Evolutionary conservation across 768 basidiomycete genomes (phyloP), one percentile per base, ranked within the genome.

Genomic region (Tricholoma sp.): DNA sequence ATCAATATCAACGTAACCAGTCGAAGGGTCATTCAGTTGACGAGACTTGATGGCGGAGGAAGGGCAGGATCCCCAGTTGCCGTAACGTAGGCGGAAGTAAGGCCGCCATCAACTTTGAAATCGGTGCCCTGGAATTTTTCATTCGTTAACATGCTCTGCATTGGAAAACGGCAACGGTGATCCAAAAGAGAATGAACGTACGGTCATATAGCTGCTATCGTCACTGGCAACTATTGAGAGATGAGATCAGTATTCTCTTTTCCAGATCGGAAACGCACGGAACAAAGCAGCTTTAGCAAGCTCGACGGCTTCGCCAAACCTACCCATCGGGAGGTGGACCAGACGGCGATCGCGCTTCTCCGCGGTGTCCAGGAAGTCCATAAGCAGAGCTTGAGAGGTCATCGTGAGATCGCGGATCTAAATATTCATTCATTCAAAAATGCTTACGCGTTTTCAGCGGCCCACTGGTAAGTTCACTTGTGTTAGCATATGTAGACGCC

Each of bases 281-380:
- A 98, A 99, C 22, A 98, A 78, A 18, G 93, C 95, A 27, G 85
- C 94, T 67, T 88, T 89, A 6, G 97, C 97, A 58, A 95, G 81
- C 71, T 99, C 97, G 60, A 98, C 79, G 0, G 95, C 97, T 76
- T 98, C 94, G 35, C 96, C 96, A 69, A 99, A 99, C 59, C 96
- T 84, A 59, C 95, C 95, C 92, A 97, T 93, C 1, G 95, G 96
- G 14, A 96, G 82, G 64, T 94, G 93, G 19, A 93, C 85, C 69
- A 98, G 69, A 47, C 97, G 83, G 27, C 97, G 86, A 45, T 98
- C 84, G 58, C 89, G 84, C 77, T 98, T 98, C 79, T 99, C 97
- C 46, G 87, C 78, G 18, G 97, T 98, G 73, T 98, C 84, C 67
- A 99, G 83, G 81, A 96, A 99, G 72, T 98, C 88, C 97, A 99